A percentile compares a stretch with the other conserved stretches of the same genome.
phyloP scores from a whole-genome alignment of 768 basidiomycete species.

The Macrolepiota albuminosa region DNA sequence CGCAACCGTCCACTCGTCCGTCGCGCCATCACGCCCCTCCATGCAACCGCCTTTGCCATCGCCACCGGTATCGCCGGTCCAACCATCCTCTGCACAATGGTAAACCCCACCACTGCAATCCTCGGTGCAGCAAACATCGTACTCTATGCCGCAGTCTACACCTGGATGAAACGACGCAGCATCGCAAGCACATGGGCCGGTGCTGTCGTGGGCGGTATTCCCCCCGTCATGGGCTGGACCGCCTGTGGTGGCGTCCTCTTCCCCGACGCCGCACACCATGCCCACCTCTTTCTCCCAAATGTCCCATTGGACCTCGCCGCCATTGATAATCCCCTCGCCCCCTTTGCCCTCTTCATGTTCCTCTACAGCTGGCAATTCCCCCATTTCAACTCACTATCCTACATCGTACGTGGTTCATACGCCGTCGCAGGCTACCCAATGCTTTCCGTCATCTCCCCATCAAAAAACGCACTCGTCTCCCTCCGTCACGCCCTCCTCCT shows the following conservation, averaged over 20 bases:
- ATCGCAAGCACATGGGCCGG: constrained; percentile 93
- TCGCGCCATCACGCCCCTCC: constrained; percentile 76
- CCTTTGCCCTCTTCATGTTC: constrained; percentile 75
- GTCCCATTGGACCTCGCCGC: constrained; percentile 39
- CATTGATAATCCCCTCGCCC: constrained; percentile 77
- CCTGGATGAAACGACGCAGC: constrained; percentile 82
- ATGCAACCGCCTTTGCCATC: constrained; percentile 76
- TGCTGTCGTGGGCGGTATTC: constrained; percentile 85
- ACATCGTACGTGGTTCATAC: constrained; percentile 83
- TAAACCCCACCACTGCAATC: constrained; percentile 80
- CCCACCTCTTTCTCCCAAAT: constrained; percentile 54
- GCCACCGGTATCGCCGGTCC: constrained; percentile 78
- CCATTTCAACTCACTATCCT: constrained; percentile 92
- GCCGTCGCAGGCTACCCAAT: constrained; percentile 92
- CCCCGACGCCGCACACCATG: constrained; percentile 56
- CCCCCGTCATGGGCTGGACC: constrained; percentile 98
- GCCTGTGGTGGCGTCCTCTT: constrained; percentile 82
- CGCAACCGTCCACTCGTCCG: constrained; percentile 84
- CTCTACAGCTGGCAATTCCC: constrained; percentile 99
- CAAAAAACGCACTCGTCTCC: constrained; percentile 79
- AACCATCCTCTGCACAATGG: constrained; percentile 71
- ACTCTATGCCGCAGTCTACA: constrained; percentile 90
- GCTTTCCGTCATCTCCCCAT: constrained; percentile 77
- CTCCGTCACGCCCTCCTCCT: constrained; percentile 79
- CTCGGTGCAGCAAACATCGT: constrained; percentile 82